phyloP scores from a whole-genome alignment of 768 basidiomycete species.

The Fomitopsis serialis region DNA sequence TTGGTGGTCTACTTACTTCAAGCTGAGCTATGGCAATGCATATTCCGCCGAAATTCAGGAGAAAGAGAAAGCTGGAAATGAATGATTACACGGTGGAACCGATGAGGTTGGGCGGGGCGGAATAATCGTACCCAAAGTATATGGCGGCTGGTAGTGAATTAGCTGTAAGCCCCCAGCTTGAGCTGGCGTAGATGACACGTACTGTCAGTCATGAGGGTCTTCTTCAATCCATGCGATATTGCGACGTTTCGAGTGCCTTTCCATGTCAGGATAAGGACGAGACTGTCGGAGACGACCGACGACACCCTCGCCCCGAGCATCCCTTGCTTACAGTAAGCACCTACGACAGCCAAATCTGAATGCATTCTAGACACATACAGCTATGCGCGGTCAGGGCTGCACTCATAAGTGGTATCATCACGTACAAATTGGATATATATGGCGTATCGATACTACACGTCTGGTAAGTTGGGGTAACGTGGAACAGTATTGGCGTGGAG shows the following conservation, averaged over 20 bases:
- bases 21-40: background rate
- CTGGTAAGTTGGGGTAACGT: conserved; percentile 10
- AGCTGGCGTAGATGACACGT: background rate
- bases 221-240: background rate
- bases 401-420: background rate
- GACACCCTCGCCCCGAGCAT: conserved; percentile 8
- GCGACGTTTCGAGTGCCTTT: conserved; percentile 2
- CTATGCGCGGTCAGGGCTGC: background rate
- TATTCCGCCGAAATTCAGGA: background rate
- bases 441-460: background rate
- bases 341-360: too few species aligned
- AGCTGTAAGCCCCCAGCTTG: background rate
- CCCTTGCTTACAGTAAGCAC: background rate
- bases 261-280: conserved; percentile 13
- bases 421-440: background rate
- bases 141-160: background rate
- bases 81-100: background rate
- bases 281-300: conserved; percentile 9
- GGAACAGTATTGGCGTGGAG: background rate
- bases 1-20: background rate
- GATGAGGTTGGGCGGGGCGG: too few species aligned
- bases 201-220: background rate
- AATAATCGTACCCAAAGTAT: conserved; percentile 1
- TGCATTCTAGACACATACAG: background rate
- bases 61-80: background rate